Base-by-base conservation (phyloP, 1,139 yeast genomes). In the Saccharomyces hybrid region DNA sequence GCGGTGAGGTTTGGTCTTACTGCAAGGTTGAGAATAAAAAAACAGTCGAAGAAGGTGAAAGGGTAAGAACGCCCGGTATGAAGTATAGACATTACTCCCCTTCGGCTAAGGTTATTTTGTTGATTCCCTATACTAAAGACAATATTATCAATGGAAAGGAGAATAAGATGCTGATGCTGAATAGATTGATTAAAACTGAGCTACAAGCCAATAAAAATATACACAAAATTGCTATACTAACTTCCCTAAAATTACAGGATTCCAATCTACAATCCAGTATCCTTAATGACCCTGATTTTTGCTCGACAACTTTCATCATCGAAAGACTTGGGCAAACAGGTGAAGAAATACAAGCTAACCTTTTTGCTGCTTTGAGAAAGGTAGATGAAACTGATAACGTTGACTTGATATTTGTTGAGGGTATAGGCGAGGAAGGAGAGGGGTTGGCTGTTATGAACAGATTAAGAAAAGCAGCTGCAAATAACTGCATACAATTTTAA, bases 361-460 rank as follows among this genome's bases (percentile, higher is more conserved):
- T 93, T 51, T 93, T 93, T 72, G 80, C 84, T 29, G 70, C 74
- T 42, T 75, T 93, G 52, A 77, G 99, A 64, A 82, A 84, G 51
- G 82, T 86, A 16, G 97, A 90, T 65, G 86, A 82, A 55, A 63
- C 70, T 38, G 70, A 70, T 19, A 76, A 75, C 0, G 87, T 81
- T 2, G 87, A 83, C 57, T 58, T 80, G 47, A 87, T 90, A 6
- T 73, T 90, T 49, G 88, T 88, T 0, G 76, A 88, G 65, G 93
- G 93, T 0, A 78, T 88, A 3, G 79, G 76, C 27, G 88, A 84
- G 60, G 69, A 75, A 0, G 77, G 85, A 53, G 95, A 90, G 65
- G 99, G 99, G 0, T 75, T 91, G 54, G 99, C 99, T 0, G 85
- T 93, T 47, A 91, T 93, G 97, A 93, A 93, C 68, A 74, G 99